Percentiles rank a stretch among this genome's conserved stretches.
Conservation (phyloP, 306 rosid species). For the Acacia acuminata region DNA sequence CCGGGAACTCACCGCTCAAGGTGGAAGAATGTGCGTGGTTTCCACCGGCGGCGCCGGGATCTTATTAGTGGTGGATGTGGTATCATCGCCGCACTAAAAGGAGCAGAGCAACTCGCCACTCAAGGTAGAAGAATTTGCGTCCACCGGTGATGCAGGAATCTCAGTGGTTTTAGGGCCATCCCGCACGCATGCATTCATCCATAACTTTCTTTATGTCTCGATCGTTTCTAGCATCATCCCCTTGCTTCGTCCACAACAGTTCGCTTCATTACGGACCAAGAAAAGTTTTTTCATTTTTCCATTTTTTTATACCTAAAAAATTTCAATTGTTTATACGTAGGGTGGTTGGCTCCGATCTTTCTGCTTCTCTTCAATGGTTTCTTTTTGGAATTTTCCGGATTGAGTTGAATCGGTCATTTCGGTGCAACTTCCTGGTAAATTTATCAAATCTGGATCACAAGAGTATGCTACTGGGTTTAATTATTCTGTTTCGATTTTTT, state of each 20-base stretch:
- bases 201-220: neutral
- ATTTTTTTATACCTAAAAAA: neutral
- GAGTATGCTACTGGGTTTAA: neutral
- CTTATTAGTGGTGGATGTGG: too few species aligned
- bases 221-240: neutral
- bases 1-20: too few species aligned
- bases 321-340: neutral
- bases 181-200: neutral
- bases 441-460: constrained; percentile 17
- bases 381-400: neutral
- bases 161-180: neutral
- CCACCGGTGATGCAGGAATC: too few species aligned
- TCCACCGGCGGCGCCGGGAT: too few species aligned
- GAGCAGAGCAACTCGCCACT: too few species aligned
- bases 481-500: neutral
- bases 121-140: too few species aligned
- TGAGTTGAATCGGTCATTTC: constrained; percentile 6
- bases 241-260: too few species aligned
- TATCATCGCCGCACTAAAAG: too few species aligned
- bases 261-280: constrained; percentile 17
- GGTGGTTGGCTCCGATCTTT: neutral
- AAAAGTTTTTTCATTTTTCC: neutral
- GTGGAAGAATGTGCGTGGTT: too few species aligned
- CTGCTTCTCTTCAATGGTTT: neutral
- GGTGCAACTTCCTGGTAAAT: neutral